A percentile compares a stretch with the other conserved stretches of the same genome.
These are phyloP conservation scores for Epicoccum sorghinum DNA, from an alignment of 2,329 filamentous ascomycete species.

Conservation along the genomic window DNA sequence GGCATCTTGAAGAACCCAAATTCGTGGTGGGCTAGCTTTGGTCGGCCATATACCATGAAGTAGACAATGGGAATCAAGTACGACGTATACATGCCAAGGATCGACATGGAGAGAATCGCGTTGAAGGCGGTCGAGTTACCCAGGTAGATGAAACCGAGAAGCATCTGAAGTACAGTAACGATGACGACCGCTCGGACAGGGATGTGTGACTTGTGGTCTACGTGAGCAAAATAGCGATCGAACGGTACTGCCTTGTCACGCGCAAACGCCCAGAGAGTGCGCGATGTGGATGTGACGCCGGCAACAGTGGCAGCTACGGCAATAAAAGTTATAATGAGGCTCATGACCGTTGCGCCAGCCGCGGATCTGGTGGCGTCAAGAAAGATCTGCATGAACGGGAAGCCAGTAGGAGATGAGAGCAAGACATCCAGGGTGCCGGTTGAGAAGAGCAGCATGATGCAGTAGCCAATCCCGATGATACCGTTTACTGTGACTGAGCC, in stretches of 20 bases:
- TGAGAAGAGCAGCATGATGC: constrained; percentile 53
- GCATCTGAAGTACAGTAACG: constrained; percentile 37
- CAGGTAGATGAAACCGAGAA: constrained; percentile 48
- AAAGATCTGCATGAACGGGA: constrained; percentile 58
- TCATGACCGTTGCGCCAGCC: constrained; percentile 53
- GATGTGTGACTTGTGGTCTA: constrained; percentile 40
- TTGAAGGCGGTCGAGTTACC: constrained; percentile 54
- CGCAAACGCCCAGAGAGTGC: constrained; percentile 51
- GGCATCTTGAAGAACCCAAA: constrained; percentile 39
- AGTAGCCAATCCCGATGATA: constrained; percentile 53
- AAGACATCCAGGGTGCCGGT: constrained; percentile 50
- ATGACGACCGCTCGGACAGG: constrained; percentile 42
- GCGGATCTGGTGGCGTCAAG: constrained; percentile 24
- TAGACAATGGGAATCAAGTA: constrained; percentile 51
- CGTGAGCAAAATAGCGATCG: constrained; percentile 46
- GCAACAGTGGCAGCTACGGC: constrained; percentile 28
- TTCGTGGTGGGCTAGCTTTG: constrained; percentile 16
- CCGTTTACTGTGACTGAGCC: constrained; percentile 51
- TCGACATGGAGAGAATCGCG: constrained; percentile 51
- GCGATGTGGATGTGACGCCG: constrained; percentile 46
- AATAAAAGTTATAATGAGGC: constrained; percentile 17
- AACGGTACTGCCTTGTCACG: constrained; percentile 48
- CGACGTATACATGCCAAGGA: constrained; percentile 54
- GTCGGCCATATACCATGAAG: constrained; percentile 48
- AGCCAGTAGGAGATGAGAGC: constrained; percentile 49